Conservation (phyloP, 495 filamentous ascomycete species). For the Bombardia bombarda region DNA sequence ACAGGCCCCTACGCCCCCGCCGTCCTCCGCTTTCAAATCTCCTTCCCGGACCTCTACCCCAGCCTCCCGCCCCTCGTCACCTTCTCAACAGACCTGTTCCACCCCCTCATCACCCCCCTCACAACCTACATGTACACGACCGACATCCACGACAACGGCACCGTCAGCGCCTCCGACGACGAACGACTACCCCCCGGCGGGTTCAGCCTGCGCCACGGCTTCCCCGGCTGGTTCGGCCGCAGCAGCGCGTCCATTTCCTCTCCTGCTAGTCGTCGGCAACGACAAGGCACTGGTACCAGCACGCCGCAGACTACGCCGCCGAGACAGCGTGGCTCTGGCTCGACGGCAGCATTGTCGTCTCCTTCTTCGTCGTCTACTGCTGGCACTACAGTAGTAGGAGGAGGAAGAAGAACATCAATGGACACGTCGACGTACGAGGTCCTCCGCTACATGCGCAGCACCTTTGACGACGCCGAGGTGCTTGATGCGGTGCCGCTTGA, state of each 20-base stretch:
- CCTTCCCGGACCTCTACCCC: constrained; percentile 78
- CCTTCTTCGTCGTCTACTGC: constrained; percentile 7
- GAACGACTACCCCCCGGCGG: constrained; percentile 78
- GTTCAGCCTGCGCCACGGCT: constrained; percentile 82
- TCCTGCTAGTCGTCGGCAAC: constrained; percentile 22
- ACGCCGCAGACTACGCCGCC: constrained; percentile 15
- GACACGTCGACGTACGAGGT: constrained; percentile 46
- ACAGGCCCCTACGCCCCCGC: constrained; percentile 73
- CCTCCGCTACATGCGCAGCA: constrained; percentile 69
- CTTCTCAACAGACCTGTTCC: constrained; percentile 87
- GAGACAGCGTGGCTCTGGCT: constrained; percentile 12
- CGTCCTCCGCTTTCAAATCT: constrained; percentile 81
- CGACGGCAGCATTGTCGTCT: constrained; percentile 26
- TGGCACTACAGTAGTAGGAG: too few species aligned
- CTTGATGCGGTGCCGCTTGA: constrained; percentile 74
- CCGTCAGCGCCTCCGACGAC: constrained; percentile 71
- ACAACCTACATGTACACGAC: constrained; percentile 88
- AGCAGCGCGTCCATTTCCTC: too few species aligned
- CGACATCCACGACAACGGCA: constrained; percentile 57
- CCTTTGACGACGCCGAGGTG: constrained; percentile 68
- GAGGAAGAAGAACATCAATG: background rate
- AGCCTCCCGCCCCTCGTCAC: constrained; percentile 71
- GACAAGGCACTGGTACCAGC: constrained; percentile 12
- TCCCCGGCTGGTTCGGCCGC: constrained; percentile 75
- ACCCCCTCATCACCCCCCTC: constrained; percentile 82